Evolutionary conservation across 2,329 filamentous ascomycete species (phyloP), one percentile per base, ranked within the genome.

Genomic region (Beauveria varroae): DNA sequence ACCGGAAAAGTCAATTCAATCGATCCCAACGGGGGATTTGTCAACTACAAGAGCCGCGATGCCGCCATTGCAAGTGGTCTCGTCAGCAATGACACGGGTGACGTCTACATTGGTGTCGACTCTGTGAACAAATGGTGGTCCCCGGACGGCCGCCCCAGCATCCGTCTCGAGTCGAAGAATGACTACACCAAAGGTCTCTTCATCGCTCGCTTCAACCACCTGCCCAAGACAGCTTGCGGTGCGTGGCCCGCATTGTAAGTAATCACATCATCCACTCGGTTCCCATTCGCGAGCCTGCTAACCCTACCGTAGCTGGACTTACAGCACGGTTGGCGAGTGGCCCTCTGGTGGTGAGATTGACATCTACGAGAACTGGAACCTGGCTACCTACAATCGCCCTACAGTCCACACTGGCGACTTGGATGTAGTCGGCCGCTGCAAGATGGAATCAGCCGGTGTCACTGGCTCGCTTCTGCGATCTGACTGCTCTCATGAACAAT

Each of bases 161-260:
- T 92, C 34, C 81, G 89, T 43, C 71, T 92, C 18, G 81, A 85
- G 64, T 89, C 86, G 69, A 85, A 80, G 62, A 78, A 79, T 54
- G 70, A 73, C 7, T 92, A 88, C 75, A 83, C 79, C 64, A 79
- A 85, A 62, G 88, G 86, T 28, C 82, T 91, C 30, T 81, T 91
- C 67, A 83, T 92, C 49, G 78, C 87, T 50, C 85, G 90, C 68
- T 83, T 91, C 65, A 78, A 76, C 16, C 87, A 91, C 67, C 85
- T 92, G 75, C 88, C 89, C 34, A 78, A 76, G 60, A 79, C 81
- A 10, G 76, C 79, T 49, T 91, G 89, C 67, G 88, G 89, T 56
- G 79, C 82, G 8, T 92, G 89, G 89, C 89, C 89, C 4, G 86
- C 88, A 74, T 80, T 87, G 79, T 84, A 75, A 73, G 75, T 46